Evolutionary conservation across 371 early-diverging fungal genomes (phyloP).

Genomic region (Catenaria anguillulae): DNA sequence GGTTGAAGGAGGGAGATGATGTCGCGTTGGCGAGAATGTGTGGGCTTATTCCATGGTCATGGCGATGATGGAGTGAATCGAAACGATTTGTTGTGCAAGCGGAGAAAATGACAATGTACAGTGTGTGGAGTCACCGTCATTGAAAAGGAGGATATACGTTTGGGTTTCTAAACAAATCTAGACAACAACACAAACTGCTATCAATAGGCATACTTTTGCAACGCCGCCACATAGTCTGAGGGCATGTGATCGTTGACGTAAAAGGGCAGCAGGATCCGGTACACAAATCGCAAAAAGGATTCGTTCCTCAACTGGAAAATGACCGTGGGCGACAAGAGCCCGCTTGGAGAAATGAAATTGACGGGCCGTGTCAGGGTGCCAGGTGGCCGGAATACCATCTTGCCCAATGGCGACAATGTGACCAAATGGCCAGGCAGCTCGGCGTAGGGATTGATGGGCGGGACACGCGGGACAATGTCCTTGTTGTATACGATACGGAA

Average conservation of each 20-base stretch:
- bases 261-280: not conserved
- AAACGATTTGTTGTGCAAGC: no score
- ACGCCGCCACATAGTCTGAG: not conserved
- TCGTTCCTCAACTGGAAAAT: slow-evolving; percentile 2
- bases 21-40: no score
- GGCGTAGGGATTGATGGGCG: not conserved
- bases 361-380: not conserved
- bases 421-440: not conserved
- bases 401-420: not conserved
- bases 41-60: no score
- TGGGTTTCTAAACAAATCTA: no score
- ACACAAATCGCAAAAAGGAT: not conserved
- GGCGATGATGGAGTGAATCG: no score
- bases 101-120: no score
- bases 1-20: no score
- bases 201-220: not conserved
- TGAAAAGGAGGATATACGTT: no score
- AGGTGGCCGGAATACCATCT: slow-evolving; percentile 3
- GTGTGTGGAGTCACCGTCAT: no score
- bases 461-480: slow-evolving; percentile 5
- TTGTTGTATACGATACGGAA: slow-evolving; percentile 6
- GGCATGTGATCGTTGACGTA: slow-evolving; percentile 1
- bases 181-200: no score
- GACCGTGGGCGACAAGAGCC: not conserved
- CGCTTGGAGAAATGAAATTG: not conserved